Evolutionary conservation across 2,329 filamentous ascomycete species (phyloP).

Genomic region (Ophiostoma ulmi): DNA sequence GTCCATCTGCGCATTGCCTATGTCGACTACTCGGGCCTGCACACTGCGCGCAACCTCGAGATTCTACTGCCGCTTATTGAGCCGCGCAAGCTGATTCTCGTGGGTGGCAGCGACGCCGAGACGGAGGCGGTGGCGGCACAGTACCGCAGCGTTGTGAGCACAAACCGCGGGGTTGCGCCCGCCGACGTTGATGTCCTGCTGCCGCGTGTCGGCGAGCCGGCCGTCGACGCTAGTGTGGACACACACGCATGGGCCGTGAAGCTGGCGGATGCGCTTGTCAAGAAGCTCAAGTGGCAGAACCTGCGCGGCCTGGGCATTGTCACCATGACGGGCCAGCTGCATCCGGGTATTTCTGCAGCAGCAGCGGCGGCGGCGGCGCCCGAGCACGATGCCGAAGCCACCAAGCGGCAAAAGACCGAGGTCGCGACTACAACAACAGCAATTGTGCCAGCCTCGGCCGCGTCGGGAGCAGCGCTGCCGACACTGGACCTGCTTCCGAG

Average conservation of each 20-base stretch:
- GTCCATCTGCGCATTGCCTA: slow-evolving; percentile 75
- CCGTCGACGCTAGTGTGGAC: slow-evolving; percentile 87
- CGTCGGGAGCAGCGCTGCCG: slow-evolving; percentile 36
- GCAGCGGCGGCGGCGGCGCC: slow-evolving; percentile 29
- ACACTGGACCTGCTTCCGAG: slow-evolving; percentile 52
- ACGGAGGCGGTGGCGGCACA: slow-evolving; percentile 73
- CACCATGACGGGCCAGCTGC: slow-evolving; percentile 73
- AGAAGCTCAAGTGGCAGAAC: slow-evolving; percentile 89
- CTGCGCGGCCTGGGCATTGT: slow-evolving; percentile 86
- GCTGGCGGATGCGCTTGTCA: slow-evolving; percentile 76
- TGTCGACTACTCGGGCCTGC: slow-evolving; percentile 86
- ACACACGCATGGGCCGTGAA: slow-evolving; percentile 97
- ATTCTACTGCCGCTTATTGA: slow-evolving; percentile 93
- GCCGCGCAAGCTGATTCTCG: slow-evolving; percentile 89
- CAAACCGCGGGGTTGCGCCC: slow-evolving; percentile 39
- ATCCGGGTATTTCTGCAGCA: slow-evolving; percentile 35
- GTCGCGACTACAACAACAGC: neutral
- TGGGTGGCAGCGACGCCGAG: slow-evolving; percentile 73
- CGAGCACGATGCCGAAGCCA: slow-evolving; percentile 39
- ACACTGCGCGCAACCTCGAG: slow-evolving; percentile 88
- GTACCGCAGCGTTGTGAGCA: slow-evolving; percentile 63
- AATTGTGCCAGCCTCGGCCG: slow-evolving; percentile 22
- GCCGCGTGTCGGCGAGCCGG: slow-evolving; percentile 60
- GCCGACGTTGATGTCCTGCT: slow-evolving; percentile 71
- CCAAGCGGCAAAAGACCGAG: slow-evolving; percentile 48